Percentiles rank a stretch among this genome's conserved stretches.
phyloP scores from a whole-genome alignment of 331 rosid species.

The Stylosanthes scabra region DNA sequence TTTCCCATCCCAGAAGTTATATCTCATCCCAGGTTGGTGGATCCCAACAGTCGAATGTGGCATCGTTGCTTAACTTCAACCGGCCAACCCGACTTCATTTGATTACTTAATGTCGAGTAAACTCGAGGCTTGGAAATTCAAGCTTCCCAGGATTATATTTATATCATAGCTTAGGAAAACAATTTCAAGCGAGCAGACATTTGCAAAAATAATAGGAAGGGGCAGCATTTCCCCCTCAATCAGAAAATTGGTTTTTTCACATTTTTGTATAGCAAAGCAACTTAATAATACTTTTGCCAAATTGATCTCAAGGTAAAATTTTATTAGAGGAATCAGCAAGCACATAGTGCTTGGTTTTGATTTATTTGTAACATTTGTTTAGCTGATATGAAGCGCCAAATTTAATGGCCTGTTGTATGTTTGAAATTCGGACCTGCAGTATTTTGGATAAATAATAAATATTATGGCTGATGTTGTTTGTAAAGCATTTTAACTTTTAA shows the following conservation, averaged over 20 bases:
- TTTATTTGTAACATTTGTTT: slow-evolving; percentile 46
- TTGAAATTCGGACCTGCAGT: not conserved
- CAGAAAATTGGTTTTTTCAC: slow-evolving; percentile 27
- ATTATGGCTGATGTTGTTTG: not conserved
- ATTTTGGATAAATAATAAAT: not conserved
- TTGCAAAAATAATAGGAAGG: slow-evolving; percentile 58
- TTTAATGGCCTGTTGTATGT: slow-evolving; percentile 15
- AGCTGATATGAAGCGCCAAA: slow-evolving; percentile 11
- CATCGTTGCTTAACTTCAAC: slow-evolving; percentile 98
- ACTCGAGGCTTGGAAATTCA: slow-evolving; percentile 45
- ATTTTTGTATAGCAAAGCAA: slow-evolving; percentile 49
- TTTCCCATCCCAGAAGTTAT: slow-evolving; percentile 96
- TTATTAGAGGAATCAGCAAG: slow-evolving; percentile 33
- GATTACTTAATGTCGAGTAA: slow-evolving; percentile 39
- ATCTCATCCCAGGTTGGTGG: slow-evolving; percentile 81
- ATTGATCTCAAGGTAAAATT: slow-evolving; percentile 38
- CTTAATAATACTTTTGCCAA: slow-evolving; percentile 37
- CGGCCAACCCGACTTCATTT: slow-evolving; percentile 94
- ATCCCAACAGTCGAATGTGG: slow-evolving; percentile 98
- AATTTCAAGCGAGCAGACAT: slow-evolving; percentile 37
- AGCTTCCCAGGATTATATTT: slow-evolving; percentile 43
- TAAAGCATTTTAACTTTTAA: not conserved
- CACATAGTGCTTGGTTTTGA: slow-evolving; percentile 44
- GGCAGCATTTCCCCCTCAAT: slow-evolving; percentile 39
- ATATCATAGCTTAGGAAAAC: slow-evolving; percentile 34